Conservation (phyloP, 208 protist species). For the Strigomonas culicis region DNA sequence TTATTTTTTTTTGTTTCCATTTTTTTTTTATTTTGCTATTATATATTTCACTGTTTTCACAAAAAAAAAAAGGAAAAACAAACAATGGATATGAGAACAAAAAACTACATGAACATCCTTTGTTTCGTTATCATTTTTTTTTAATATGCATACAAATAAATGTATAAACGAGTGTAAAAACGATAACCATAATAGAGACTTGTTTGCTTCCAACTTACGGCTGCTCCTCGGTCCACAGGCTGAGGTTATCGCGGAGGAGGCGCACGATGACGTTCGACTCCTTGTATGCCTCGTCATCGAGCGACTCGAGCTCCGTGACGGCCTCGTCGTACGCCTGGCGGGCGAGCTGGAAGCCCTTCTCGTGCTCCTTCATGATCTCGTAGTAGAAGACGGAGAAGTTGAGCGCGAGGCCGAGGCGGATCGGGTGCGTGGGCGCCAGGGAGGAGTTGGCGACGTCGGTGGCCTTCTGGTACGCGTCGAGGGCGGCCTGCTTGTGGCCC, state of each 20-base stretch:
- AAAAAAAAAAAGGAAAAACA: slow-evolving; percentile 8
- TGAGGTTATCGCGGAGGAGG: slow-evolving; percentile 98
- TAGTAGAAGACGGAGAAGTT: slow-evolving; percentile 99
- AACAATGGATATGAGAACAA: slow-evolving; percentile 18
- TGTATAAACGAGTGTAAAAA: background rate
- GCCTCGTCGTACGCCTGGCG: slow-evolving; percentile 95
- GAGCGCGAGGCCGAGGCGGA: slow-evolving; percentile 98
- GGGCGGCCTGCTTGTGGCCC: slow-evolving; percentile 68
- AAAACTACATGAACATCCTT: background rate
- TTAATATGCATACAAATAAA: background rate
- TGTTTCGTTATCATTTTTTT: background rate
- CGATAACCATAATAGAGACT: background rate
- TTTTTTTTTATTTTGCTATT: background rate
- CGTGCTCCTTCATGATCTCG: slow-evolving; percentile 98
- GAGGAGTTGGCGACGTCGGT: slow-evolving; percentile 84
- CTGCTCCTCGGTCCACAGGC: slow-evolving; percentile 97
- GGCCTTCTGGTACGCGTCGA: slow-evolving; percentile 89
- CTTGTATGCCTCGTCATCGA: slow-evolving; percentile 98
- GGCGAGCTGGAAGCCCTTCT: slow-evolving; percentile 92
- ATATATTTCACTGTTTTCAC: background rate
- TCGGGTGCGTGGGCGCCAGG: slow-evolving; percentile 96
- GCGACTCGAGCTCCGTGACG: slow-evolving; percentile 96
- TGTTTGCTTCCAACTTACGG: slow-evolving; percentile 14
- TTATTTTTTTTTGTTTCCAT: slow-evolving; percentile 6
- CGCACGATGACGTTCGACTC: slow-evolving; percentile 99